Evolutionary conservation across 31 red algal genomes (phyloP), one percentile per base, ranked within the genome.

Genomic region (Asparagopsis taxiformis): DNA sequence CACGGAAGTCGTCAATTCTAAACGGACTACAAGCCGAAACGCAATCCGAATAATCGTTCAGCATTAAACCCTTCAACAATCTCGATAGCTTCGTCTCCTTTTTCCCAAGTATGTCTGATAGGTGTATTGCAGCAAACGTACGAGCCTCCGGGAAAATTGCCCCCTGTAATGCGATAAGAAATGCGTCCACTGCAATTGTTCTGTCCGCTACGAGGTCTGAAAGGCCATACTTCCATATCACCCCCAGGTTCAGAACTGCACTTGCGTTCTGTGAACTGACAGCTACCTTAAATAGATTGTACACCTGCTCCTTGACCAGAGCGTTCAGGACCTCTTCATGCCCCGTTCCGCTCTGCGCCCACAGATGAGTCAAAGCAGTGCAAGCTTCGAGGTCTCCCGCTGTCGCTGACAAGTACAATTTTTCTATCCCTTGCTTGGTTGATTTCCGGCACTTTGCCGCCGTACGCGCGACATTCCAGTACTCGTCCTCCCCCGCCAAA

Each of bases 341-440:
- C 11, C 28, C 68, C 19, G 26, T 10, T 20, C 35, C 37, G 24
- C 68, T 30, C 30, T 53, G 9, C 30, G 68, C 49, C 68, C 43
- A 72, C 6, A 72, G 52, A 30, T 72, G 68, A 11, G 68, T 24
- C 13, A 72, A 8, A 16, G 68, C 68, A 26, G 68, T 72, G 68
- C 46, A 55, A 13, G 68, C 68, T 19, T 72, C 68, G 20, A 72
- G 25, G 19, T 72, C 68, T 4, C 68, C 68, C 19, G 49, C 68
- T 3, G 23, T 34, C n/a, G 68, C 68, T 31, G 68, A 72, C 26
- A 53, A 31, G 49, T 55, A 72, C 22, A 72, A 34, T 9, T 55
- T 52, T 19, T 55, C 36, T 16, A 72, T 72, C 6, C 68, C 68
- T 15, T 19, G 25, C 21, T 16, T 30, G 19, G 49, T 23, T 10